These are phyloP conservation scores for Leishmania mexicana DNA, from an alignment of 208 protist genomes.

Conservation along the genomic window DNA sequence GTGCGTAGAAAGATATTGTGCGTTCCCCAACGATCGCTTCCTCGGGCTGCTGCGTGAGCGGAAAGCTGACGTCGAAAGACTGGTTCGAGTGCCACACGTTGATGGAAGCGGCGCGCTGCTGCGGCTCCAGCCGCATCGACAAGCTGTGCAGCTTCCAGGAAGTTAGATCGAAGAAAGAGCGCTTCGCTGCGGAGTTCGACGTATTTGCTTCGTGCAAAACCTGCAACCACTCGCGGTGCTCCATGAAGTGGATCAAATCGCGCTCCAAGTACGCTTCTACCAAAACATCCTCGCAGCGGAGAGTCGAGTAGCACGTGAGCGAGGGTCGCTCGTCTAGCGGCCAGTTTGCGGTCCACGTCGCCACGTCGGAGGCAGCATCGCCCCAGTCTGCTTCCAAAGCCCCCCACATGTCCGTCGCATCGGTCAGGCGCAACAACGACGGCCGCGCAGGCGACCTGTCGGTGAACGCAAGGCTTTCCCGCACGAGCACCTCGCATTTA, in stretches of 20 bases:
- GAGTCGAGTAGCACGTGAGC: not conserved
- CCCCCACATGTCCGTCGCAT: slow-evolving; percentile 4
- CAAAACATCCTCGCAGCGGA: slow-evolving; percentile 28
- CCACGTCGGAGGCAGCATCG: not conserved
- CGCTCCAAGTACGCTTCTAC: slow-evolving; percentile 29
- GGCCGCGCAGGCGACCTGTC: not conserved
- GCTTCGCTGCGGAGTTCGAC: not conserved
- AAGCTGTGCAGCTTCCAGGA: slow-evolving; percentile 31
- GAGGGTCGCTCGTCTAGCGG: not conserved
- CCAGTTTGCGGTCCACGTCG: slow-evolving; percentile 1
- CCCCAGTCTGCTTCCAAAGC: slow-evolving; percentile 14
- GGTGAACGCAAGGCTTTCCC: not conserved
- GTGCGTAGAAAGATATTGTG: slow-evolving; percentile 30
- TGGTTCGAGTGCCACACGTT: slow-evolving; percentile 36
- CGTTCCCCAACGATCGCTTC: slow-evolving; percentile 27
- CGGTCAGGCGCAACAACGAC: not conserved
- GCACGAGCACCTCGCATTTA: slow-evolving; percentile 3
- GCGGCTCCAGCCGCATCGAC: slow-evolving; percentile 26
- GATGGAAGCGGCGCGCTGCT: slow-evolving; percentile 25
- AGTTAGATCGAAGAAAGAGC: not conserved
- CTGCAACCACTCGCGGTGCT: slow-evolving; percentile 27
- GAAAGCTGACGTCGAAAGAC: slow-evolving; percentile 26
- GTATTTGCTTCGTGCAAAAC: not conserved
- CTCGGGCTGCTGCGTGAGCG: slow-evolving; percentile 15
- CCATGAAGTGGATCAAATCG: slow-evolving; percentile 29